These are phyloP conservation scores for Umbelopsis vinacea DNA, from an alignment of 192 early-diverging fungal genomes.

Conservation along the genomic window DNA sequence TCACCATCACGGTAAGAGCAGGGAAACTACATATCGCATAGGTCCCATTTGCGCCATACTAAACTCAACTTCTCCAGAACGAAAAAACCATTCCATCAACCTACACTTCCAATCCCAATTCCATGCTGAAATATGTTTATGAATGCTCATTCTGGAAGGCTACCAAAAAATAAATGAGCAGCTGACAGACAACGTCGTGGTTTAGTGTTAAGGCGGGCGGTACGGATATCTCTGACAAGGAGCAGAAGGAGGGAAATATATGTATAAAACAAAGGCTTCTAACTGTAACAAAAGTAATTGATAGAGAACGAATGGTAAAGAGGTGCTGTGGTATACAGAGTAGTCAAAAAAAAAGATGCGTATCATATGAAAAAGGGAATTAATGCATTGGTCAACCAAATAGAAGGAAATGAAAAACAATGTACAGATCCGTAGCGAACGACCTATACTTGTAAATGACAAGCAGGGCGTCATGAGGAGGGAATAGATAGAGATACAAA, in stretches of 20 bases:
- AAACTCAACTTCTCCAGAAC: conserved; percentile 34
- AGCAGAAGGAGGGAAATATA: background rate
- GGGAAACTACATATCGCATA: background rate
- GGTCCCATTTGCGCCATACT: too few species aligned
- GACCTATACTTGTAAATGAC: background rate
- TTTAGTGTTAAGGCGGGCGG: background rate
- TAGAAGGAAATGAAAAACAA: too few species aligned
- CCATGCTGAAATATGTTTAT: conserved; percentile 88
- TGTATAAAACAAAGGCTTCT: background rate
- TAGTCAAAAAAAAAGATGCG: background rate
- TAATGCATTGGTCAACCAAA: too few species aligned
- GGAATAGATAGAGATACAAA: background rate
- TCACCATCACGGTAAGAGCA: conserved; percentile 64
- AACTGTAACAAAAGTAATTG: background rate
- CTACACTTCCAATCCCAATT: conserved; percentile 75
- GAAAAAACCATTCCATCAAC: conserved; percentile 64
- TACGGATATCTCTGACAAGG: too few species aligned
- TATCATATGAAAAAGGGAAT: too few species aligned
- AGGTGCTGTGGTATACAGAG: background rate
- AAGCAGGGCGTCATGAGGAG: background rate
- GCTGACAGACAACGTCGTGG: background rate
- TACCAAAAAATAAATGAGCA: conserved; percentile 43
- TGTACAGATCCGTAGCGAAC: background rate
- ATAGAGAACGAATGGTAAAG: background rate
- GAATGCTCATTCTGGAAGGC: conserved; percentile 73